Evolutionary conservation across 2,329 filamentous ascomycete genomes (phyloP), one percentile per base, ranked within the genome.

Genomic region (Scleromitrula shiraiana): DNA sequence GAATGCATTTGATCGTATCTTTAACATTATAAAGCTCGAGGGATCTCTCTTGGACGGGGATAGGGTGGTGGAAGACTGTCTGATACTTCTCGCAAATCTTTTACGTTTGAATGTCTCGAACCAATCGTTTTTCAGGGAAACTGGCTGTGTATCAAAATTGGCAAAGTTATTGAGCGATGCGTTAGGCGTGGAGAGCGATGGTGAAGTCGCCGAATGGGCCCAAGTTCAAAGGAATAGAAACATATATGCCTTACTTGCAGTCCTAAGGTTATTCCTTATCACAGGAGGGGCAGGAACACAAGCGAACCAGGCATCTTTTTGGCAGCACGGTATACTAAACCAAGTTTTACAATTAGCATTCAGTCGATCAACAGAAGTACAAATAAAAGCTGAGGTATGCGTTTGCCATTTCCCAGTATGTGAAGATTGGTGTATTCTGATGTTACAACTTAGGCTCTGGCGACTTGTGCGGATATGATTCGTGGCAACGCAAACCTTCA

Each of bases 81-180:
- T 98, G 17, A 91, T 93, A 49, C 73, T 98, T 45, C 72, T 97
- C 41, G 88, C 89, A 35, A 97, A 97, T 64, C 77, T 98, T 10
- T 72, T 98, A 23, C 80, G 85, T 27, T 77, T 89, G 58, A 97
- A 97, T 63, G 72, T 82, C 2, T 93, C 90, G 2, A 98, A 98
- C 61, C 93, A 98, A 66, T 88, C 88, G 9, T 82, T 91, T 48
- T 97, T 98, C 65, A 79, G 91, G 49, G 93, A 98, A 64, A 91
- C 87, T 37, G 89, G 88, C 1, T 90, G 84, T 61, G 80, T 95
- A 12, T 75, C 77, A 19, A 83, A 82, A 56, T 71, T 96, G 40
- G 76, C 82, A 14, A 76, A 76, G 30, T 71, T 97, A 27, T 71
- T 95, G 17, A 74, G 68, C n/a, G 71, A 75, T 65, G 70, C 77